Percentiles rank a stretch among this genome's conserved stretches.
These are phyloP conservation scores for Aphanomyces stellatus DNA, from an alignment of 352 stramenopile genomes.

Conservation along the genomic window DNA sequence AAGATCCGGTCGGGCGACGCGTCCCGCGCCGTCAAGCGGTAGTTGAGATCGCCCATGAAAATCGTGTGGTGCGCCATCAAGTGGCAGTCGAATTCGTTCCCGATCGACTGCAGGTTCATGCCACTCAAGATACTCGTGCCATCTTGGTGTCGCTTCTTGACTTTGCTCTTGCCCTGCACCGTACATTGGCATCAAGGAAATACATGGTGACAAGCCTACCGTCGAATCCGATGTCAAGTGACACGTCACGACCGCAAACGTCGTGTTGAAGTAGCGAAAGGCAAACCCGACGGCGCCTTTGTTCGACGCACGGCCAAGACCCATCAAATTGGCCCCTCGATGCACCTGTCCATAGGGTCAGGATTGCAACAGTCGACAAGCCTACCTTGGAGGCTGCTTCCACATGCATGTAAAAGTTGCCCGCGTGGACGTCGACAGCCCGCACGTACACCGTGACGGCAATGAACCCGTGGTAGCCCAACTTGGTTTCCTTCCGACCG, in stretches of 20 bases:
- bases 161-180: constrained; percentile 37
- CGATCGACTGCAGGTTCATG: constrained; percentile 68
- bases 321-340: constrained; percentile 60
- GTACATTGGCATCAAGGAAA: no score
- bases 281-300: constrained; percentile 83
- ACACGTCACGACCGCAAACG: constrained; percentile 79
- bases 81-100: constrained; percentile 80
- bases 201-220: not conserved
- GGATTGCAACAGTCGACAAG: no score
- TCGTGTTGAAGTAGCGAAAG: constrained; percentile 82
- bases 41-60: constrained; percentile 87
- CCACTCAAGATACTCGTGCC: constrained; percentile 74
- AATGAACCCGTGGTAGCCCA: constrained; percentile 85
- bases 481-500: constrained; percentile 55
- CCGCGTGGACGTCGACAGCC: constrained; percentile 45
- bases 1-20: constrained; percentile 5
- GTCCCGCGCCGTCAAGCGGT: constrained; percentile 51
- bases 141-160: no score
- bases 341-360: constrained; percentile 49
- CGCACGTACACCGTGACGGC: constrained; percentile 78
- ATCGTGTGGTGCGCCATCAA: constrained; percentile 82
- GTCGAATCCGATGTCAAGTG: constrained; percentile 81
- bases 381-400: constrained; percentile 59
- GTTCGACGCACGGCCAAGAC: constrained; percentile 77
- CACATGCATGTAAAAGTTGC: constrained; percentile 60